These are phyloP conservation scores for Lentinula edodes DNA, from an alignment of 768 basidiomycete species.

Conservation along the genomic window DNA sequence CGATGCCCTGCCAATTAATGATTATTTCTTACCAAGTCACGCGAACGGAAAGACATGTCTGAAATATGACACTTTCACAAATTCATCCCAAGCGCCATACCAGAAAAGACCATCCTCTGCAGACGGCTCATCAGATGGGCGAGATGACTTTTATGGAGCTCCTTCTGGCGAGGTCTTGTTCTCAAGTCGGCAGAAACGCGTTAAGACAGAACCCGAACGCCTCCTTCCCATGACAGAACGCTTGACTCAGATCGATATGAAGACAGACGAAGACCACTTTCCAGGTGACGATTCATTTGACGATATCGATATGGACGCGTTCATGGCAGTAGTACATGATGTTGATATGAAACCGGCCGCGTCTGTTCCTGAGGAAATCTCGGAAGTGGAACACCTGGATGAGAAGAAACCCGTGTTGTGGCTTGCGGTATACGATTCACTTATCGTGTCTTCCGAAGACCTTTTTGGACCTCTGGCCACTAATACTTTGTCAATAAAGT, in stretches of 20 bases:
- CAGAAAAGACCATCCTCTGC: constrained; percentile 25
- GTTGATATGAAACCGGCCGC: constrained; percentile 28
- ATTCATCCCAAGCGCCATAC: constrained; percentile 37
- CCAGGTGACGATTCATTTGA: constrained; percentile 39
- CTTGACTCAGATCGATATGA: constrained; percentile 55
- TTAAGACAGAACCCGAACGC: constrained; percentile 35
- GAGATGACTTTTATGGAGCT: constrained; percentile 25
- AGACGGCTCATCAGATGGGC: constrained; percentile 46
- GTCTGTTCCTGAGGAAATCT: constrained; percentile 24
- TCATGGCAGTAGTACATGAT: constrained; percentile 58
- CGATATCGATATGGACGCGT: constrained; percentile 56
- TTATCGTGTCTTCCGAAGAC: constrained; percentile 57
- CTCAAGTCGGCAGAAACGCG: constrained; percentile 70
- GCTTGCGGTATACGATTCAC: constrained; percentile 72
- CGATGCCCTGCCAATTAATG: constrained; percentile 20
- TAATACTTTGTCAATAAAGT: constrained; percentile 26
- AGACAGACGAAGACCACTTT: constrained; percentile 42
- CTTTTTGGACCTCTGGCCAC: constrained; percentile 44
- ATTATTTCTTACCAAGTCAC: constrained; percentile 22
- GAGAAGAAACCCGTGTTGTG: constrained; percentile 51
- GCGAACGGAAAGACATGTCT: constrained; percentile 70
- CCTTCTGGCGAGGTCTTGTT: constrained; percentile 59
- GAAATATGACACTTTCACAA: constrained; percentile 30
- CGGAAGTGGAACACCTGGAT: background rate
- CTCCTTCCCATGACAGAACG: constrained; percentile 53